These are phyloP conservation scores for Clausena lansium DNA, from an alignment of 345 rosid genomes.

Conservation along the genomic window DNA sequence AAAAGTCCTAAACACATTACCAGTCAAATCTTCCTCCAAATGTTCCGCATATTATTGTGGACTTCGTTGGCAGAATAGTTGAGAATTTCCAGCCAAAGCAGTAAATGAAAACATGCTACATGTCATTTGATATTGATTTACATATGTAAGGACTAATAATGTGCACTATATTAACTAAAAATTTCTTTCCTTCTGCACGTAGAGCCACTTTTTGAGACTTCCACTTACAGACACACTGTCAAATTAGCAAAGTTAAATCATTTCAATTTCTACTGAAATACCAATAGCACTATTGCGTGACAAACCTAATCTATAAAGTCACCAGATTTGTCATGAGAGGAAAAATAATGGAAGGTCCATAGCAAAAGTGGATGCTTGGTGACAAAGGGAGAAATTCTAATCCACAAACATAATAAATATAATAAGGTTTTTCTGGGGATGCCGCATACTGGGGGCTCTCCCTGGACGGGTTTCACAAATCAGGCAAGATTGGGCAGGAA, in stretches of 20 bases:
- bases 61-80: neutral
- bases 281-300: neutral
- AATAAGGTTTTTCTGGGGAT: neutral
- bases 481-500: neutral
- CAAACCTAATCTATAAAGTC: neutral
- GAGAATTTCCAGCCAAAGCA: neutral
- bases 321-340: neutral
- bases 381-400: neutral
- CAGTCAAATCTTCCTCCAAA: neutral
- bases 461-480: neutral
- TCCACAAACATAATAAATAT: neutral
- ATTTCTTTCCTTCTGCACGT: neutral
- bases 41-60: neutral
- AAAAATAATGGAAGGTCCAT: neutral
- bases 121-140: neutral
- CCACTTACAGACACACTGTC: neutral
- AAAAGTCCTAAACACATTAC: neutral
- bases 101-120: neutral
- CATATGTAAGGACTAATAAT: neutral
- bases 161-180: neutral
- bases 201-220: neutral
- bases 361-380: constrained; percentile 1
- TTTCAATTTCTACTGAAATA: neutral
- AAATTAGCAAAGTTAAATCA: neutral
- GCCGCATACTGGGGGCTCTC: neutral